phyloP scores from a whole-genome alignment of 176 grass and related monocot species.

The Alloteropsis semialata region DNA sequence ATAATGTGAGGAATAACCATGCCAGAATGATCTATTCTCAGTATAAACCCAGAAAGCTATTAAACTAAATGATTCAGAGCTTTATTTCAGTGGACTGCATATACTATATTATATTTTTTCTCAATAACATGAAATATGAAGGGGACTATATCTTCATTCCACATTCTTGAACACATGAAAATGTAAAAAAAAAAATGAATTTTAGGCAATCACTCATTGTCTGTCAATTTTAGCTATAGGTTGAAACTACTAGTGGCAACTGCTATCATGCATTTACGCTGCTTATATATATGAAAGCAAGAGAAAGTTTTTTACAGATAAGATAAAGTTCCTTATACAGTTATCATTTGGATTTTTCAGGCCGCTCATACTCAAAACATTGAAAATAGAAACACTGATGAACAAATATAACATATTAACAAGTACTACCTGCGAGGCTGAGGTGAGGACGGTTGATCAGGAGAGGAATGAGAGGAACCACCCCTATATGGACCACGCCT shows the following conservation, averaged over 20 bases:
- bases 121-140: conserved; percentile 11
- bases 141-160: neutral
- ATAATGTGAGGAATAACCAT: conserved; percentile 1
- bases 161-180: neutral
- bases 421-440: conserved; percentile 50
- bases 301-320: neutral
- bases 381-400: conserved; percentile 14
- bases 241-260: conserved; percentile 12
- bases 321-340: neutral
- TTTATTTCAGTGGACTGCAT: neutral
- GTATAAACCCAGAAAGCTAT: neutral
- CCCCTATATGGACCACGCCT: conserved; percentile 47
- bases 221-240: conserved; percentile 1
- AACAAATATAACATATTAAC: conserved; percentile 7
- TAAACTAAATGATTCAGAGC: neutral
- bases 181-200: neutral
- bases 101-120: neutral
- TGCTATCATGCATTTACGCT: neutral
- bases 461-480: conserved; percentile 63
- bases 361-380: neutral
- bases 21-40: neutral
- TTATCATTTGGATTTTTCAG: neutral
- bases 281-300: neutral
- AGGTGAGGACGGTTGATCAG: conserved; percentile 77
- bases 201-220: neutral